Conservation (phyloP, 73 alveolate genomes). For the Paramecium sexaurelia region DNA sequence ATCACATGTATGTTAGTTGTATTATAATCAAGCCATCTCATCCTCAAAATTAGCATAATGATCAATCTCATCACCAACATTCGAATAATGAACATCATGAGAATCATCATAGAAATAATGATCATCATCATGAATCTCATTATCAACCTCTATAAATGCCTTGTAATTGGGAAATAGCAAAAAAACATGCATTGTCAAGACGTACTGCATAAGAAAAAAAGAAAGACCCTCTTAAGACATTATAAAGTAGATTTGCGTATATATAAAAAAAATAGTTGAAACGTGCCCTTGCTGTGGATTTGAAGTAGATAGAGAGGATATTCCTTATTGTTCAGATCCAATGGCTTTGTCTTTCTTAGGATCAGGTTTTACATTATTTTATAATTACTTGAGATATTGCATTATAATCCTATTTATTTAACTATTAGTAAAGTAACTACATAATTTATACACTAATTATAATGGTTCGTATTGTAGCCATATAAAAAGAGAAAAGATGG, state of each 20-base stretch:
- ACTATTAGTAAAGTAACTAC: not conserved
- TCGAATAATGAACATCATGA: not conserved
- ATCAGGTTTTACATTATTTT: constrained; percentile 44
- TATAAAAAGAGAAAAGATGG: not conserved
- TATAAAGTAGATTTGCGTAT: constrained; percentile 16
- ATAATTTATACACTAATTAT: constrained; percentile 30
- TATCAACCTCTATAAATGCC: constrained; percentile 60
- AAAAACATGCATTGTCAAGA: constrained; percentile 58
- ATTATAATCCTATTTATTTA: constrained; percentile 25
- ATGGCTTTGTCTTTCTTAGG: constrained; percentile 53
- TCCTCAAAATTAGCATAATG: not conserved
- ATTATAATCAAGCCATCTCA: not conserved
- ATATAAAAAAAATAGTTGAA: not conserved
- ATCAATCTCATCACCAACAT: not conserved
- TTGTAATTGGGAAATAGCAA: constrained; percentile 63
- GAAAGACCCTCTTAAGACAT: constrained; percentile 52
- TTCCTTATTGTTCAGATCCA: constrained; percentile 44
- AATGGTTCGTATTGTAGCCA: constrained; percentile 13
- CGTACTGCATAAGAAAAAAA: constrained; percentile 58
- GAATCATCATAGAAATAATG: not conserved
- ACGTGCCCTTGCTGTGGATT: constrained; percentile 60
- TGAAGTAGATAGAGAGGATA: constrained; percentile 39
- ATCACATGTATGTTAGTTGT: not conserved
- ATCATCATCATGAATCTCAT: not conserved
- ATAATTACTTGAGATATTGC: constrained; percentile 28